phyloP scores from a whole-genome alignment of 2,329 filamentous ascomycete species.

The Xylaria sp. region DNA sequence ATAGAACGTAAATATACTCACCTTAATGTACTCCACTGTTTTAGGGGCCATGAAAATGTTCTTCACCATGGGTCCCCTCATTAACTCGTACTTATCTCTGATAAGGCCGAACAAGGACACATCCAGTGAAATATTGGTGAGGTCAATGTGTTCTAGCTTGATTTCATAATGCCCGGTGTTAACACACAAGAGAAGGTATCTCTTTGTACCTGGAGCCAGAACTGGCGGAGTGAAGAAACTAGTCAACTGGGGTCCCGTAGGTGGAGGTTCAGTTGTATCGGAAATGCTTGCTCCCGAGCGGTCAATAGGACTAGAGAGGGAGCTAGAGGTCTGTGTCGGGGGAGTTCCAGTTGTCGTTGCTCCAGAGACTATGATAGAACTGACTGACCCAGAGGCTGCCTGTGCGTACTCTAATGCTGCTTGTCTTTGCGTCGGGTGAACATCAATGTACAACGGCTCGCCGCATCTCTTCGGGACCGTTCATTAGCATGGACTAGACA shows the following conservation, averaged over 20 bases:
- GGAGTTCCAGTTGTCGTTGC: not conserved
- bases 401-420: slow-evolving; percentile 21
- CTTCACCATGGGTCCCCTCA: no score
- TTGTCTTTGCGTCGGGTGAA: not conserved
- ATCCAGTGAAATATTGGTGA: no score
- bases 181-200: slow-evolving; percentile 39
- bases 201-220: slow-evolving; percentile 32
- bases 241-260: not conserved
- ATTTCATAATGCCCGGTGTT: no score
- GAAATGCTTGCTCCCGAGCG: not conserved
- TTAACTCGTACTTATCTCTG: no score
- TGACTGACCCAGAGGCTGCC: slow-evolving; percentile 13
- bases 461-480: slow-evolving; percentile 19
- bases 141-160: no score
- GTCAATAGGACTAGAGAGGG: not conserved
- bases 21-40: no score
- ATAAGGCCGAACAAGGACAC: no score
- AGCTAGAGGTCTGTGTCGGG: not conserved
- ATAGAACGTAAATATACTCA: not conserved
- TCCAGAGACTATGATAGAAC: slow-evolving; percentile 5
- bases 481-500: not conserved
- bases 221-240: not conserved
- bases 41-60: no score
- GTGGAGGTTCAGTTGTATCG: not conserved
- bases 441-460: slow-evolving; percentile 18